phyloP scores from a whole-genome alignment of 768 basidiomycete species.

The Roridomyces roridus region DNA sequence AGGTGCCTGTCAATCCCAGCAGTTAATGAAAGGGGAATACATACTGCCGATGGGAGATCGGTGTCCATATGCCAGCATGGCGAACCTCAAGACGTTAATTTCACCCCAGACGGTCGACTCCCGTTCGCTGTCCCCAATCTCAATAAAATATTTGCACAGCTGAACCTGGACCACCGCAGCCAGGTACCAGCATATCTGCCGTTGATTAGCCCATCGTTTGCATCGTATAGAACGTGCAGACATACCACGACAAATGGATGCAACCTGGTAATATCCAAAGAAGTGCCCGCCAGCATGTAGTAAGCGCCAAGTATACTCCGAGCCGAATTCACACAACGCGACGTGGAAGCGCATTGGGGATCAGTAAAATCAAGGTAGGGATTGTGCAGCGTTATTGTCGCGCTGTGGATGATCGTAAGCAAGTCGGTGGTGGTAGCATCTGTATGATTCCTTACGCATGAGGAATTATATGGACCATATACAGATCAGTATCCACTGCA shows the following conservation, averaged over 20 bases:
- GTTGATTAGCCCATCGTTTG: slow-evolving; percentile 13
- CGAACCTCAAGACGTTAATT: slow-evolving; percentile 83
- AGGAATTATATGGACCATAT: slow-evolving; percentile 86
- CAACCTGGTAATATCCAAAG: slow-evolving; percentile 77
- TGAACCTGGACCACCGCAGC: slow-evolving; percentile 89
- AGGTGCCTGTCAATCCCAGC: slow-evolving; percentile 11
- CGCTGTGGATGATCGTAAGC: slow-evolving; percentile 50
- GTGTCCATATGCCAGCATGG: slow-evolving; percentile 82
- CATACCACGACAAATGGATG: slow-evolving; percentile 85
- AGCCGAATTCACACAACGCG: slow-evolving; percentile 78
- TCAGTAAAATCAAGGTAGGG: slow-evolving; percentile 81
- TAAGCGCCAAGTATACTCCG: slow-evolving; percentile 76
- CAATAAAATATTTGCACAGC: slow-evolving; percentile 85
- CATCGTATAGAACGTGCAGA: slow-evolving; percentile 1
- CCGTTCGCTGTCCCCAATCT: slow-evolving; percentile 73
- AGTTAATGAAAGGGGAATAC: slow-evolving; percentile 33
- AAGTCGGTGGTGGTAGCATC: slow-evolving; percentile 10
- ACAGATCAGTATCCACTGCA: slow-evolving; percentile 80
- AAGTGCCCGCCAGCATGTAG: slow-evolving; percentile 81
- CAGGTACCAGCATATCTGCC: slow-evolving; percentile 89
- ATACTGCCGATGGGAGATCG: slow-evolving; percentile 85
- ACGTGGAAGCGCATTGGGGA: slow-evolving; percentile 66
- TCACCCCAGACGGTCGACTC: slow-evolving; percentile 88
- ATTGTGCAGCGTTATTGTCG: slow-evolving; percentile 87
- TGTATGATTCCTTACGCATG: slow-evolving; percentile 68